Conservation (phyloP, 2,329 filamentous ascomycete species). For the Cryphonectria japonica region DNA sequence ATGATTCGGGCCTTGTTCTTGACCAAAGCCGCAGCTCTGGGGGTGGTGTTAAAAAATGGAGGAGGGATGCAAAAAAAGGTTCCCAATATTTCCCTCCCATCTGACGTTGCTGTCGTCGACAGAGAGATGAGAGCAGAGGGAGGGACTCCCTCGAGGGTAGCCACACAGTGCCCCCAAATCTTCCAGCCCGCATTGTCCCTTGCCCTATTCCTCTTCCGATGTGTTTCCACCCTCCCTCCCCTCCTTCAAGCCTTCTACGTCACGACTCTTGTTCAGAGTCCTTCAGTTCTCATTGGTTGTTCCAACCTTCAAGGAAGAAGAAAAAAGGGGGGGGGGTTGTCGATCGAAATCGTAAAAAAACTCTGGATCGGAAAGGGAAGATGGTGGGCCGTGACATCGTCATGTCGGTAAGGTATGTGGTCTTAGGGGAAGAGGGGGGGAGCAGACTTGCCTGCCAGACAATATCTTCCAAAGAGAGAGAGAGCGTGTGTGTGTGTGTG, state of each 20-base stretch:
- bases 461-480: background rate
- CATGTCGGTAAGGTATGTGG: conserved; percentile 10
- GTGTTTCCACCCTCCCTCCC: conserved; percentile 6
- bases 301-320: background rate
- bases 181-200: conserved; percentile 16
- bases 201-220: conserved; percentile 11
- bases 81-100: background rate
- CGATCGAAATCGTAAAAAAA: conserved; percentile 9
- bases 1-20: background rate
- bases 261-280: conserved; percentile 24
- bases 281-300: conserved; percentile 24
- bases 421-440: background rate
- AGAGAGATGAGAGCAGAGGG: background rate
- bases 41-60: background rate
- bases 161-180: conserved; percentile 20
- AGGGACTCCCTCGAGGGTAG: background rate
- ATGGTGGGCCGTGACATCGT: background rate
- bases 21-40: background rate
- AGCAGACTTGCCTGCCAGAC: background rate
- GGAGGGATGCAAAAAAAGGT: background rate
- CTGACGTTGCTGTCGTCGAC: background rate
- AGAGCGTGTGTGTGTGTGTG: background rate
- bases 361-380: background rate
- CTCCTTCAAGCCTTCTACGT: conserved; percentile 27
- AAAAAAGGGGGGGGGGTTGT: background rate